Percentiles rank a stretch among this genome's conserved stretches.
phyloP scores from a whole-genome alignment of 306 rosid species.

The Quercus gilva region DNA sequence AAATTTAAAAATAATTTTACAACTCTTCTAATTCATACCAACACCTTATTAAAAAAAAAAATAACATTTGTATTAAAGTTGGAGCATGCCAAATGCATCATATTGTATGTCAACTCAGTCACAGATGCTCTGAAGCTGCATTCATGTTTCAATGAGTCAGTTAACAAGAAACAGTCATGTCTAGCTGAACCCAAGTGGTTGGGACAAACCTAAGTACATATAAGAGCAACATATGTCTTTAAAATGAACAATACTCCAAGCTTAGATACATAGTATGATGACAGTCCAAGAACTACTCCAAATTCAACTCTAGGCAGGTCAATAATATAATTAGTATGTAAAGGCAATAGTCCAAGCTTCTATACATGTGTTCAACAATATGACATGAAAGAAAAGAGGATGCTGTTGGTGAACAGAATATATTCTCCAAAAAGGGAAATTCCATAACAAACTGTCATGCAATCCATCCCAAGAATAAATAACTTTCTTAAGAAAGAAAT shows the following conservation, averaged over 20 bases:
- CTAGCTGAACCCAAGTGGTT: background rate
- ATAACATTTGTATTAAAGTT: background rate
- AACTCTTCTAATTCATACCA: background rate
- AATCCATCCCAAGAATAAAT: background rate
- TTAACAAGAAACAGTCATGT: background rate
- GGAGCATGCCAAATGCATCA: background rate
- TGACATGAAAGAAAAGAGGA: background rate
- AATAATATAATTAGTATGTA: background rate
- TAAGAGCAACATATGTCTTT: background rate
- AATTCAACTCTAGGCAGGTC: background rate
- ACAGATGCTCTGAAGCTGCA: background rate
- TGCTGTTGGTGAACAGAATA: too few relatives aligned
- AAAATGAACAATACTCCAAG: background rate
- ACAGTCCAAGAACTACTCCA: background rate
- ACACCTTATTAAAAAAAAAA: background rate
- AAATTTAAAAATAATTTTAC: slow-evolving; percentile 17
- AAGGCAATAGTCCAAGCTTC: background rate
- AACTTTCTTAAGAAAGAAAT: background rate
- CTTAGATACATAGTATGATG: background rate
- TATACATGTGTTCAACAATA: background rate
- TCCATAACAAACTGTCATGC: background rate
- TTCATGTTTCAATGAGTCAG: background rate
- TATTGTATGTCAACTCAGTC: background rate
- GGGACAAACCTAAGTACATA: background rate
- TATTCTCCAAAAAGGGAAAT: background rate